A percentile compares a stretch with the other conserved stretches of the same genome.
phyloP scores from a whole-genome alignment of 768 basidiomycete genomes.

The Tulasnella sp. region DNA sequence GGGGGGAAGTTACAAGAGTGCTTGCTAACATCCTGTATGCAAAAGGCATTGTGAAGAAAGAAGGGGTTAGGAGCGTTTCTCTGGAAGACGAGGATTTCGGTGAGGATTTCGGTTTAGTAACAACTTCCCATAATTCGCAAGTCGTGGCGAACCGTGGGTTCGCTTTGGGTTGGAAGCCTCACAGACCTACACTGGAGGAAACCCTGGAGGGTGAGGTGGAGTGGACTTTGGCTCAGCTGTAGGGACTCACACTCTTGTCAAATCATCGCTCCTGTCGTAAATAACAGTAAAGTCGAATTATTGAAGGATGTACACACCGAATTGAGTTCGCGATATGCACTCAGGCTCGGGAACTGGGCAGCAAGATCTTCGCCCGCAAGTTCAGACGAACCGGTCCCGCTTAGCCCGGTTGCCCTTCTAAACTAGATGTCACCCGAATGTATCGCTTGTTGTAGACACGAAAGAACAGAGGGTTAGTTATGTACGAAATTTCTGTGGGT shows the following conservation, averaged over 20 bases:
- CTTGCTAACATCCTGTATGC: constrained; percentile 27
- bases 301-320: no score
- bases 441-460: not conserved
- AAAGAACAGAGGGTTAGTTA: not conserved
- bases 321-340: no score
- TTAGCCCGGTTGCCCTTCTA: no score
- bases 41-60: constrained; percentile 13
- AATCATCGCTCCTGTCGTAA: not conserved
- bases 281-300: not conserved
- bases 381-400: no score
- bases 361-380: no score
- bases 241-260: not conserved
- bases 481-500: not conserved
- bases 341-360: no score
- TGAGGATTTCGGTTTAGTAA: constrained; percentile 24
- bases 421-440: no score
- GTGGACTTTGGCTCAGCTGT: not conserved
- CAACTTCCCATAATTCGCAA: constrained; percentile 31
- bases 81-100: not conserved
- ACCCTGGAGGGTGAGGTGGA: not conserved
- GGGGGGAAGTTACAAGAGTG: constrained; percentile 21
- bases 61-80: constrained; percentile 8
- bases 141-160: constrained; percentile 32
- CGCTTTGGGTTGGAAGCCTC: constrained; percentile 30
- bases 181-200: not conserved